These are phyloP conservation scores for Santalum album DNA, from an alignment of 164 flowering plant species.

Conservation along the genomic window DNA sequence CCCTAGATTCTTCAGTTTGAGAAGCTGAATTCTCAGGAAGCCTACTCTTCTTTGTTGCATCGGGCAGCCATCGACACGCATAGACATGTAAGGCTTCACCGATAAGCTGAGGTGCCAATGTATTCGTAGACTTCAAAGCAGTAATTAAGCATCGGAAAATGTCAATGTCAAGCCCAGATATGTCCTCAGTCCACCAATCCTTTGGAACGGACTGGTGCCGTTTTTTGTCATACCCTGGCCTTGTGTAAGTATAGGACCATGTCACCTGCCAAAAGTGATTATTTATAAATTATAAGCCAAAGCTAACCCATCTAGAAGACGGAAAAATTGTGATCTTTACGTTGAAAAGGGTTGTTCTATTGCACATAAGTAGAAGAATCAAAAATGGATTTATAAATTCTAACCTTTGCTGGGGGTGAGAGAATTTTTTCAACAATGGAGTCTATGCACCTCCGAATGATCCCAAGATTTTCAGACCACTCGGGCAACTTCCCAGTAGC, in stretches of 20 bases:
- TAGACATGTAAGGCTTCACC: conserved; percentile 94
- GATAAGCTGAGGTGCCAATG: conserved; percentile 59
- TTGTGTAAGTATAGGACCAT: conserved; percentile 87
- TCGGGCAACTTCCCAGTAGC: conserved; percentile 39
- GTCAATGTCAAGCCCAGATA: conserved; percentile 61
- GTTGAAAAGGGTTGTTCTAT: too few relatives aligned
- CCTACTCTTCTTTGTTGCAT: conserved; percentile 17
- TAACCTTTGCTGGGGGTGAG: conserved; percentile 56
- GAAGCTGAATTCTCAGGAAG: conserved; percentile 26
- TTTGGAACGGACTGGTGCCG: conserved; percentile 54
- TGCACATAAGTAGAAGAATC: background rate
- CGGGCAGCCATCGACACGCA: conserved; percentile 64
- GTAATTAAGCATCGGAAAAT: conserved; percentile 50
- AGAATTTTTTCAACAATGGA: conserved; percentile 69
- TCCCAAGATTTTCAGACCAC: conserved; percentile 74
- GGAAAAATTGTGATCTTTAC: too few relatives aligned
- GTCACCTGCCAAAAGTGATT: conserved; percentile 41
- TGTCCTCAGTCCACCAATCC: conserved; percentile 98
- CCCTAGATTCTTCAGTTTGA: conserved; percentile 23
- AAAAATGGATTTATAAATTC: background rate
- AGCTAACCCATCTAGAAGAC: background rate
- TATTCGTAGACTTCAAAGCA: conserved; percentile 37
- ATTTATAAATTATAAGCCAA: background rate
- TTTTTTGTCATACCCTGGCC: conserved; percentile 60
- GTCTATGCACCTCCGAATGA: conserved; percentile 61